Evolutionary conservation across 306 rosid genomes (phyloP).

Genomic region (Cyclanthera cordifolia): DNA sequence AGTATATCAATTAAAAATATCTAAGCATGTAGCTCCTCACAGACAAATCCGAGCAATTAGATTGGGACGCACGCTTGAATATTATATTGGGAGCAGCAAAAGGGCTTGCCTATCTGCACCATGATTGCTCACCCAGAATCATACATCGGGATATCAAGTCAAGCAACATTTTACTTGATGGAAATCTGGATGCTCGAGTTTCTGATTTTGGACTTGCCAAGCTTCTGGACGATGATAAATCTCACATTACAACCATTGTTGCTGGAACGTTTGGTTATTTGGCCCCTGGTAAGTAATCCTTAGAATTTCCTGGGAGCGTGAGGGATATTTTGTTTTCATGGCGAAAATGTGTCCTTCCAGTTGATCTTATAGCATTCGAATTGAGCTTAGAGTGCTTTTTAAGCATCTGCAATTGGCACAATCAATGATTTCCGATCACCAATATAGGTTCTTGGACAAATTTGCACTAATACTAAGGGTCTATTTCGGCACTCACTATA

Average conservation of each 20-base stretch:
- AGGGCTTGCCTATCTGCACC: slow-evolving; percentile 97
- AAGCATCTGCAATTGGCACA: not conserved
- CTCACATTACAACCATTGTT: slow-evolving; percentile 92
- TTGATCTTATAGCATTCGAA: not conserved
- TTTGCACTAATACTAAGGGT: not conserved
- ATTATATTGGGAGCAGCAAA: slow-evolving; percentile 96
- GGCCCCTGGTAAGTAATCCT: slow-evolving; percentile 64
- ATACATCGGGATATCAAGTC: slow-evolving; percentile 96
- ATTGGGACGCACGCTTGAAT: slow-evolving; percentile 95
- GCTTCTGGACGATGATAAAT: slow-evolving; percentile 86
- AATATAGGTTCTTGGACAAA: slow-evolving; percentile 3
- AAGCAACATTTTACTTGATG: slow-evolving; percentile 88
- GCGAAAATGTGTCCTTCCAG: not conserved
- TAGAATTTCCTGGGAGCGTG: not conserved
- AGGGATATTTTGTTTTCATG: not conserved
- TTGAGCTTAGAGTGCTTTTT: not conserved
- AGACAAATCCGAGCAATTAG: slow-evolving; percentile 85
- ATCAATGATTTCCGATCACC: not conserved
- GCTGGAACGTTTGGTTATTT: slow-evolving; percentile 99
- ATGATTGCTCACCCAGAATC: slow-evolving; percentile 95
- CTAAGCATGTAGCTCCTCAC: slow-evolving; percentile 10
- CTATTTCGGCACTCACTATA: not conserved
- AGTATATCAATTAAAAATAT: not conserved
- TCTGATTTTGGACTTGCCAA: slow-evolving; percentile 99
- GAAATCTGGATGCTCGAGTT: slow-evolving; percentile 85